Percentiles rank a stretch among this genome's conserved stretches.
Evolutionary conservation across 2,329 filamentous ascomycete species (phyloP).

Genomic region (Aplosporella prunicola): DNA sequence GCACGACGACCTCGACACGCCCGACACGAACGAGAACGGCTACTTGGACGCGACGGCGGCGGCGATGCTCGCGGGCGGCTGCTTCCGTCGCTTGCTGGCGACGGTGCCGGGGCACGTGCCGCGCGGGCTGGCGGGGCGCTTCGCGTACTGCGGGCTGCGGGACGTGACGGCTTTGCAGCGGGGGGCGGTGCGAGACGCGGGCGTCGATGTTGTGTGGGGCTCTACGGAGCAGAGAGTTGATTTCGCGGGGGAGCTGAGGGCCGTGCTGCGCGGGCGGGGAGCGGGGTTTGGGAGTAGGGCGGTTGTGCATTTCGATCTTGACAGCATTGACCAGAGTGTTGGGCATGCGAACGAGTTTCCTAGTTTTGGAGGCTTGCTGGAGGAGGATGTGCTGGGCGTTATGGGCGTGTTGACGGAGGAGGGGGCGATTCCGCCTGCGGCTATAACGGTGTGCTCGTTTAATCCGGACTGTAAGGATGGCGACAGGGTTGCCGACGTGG

Average conservation of each 20-base stretch:
- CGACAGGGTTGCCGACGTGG: conserved; percentile 13
- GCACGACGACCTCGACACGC: conserved; percentile 34
- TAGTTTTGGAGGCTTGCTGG: conserved; percentile 24
- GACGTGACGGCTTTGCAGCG: conserved; percentile 23
- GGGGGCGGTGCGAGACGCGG: conserved; percentile 22
- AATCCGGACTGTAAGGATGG: conserved; percentile 13
- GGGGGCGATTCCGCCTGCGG: conserved; percentile 7
- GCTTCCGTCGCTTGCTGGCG: conserved; percentile 23
- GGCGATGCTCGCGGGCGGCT: conserved; percentile 28
- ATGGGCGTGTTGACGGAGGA: conserved; percentile 13
- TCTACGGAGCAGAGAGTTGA: conserved; percentile 5
- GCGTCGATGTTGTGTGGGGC: conserved; percentile 14
- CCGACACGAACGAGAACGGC: conserved; percentile 26
- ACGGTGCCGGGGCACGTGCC: conserved; percentile 23
- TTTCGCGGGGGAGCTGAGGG: conserved; percentile 7
- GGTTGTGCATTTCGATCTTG: conserved; percentile 30
- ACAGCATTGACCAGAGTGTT: conserved; percentile 25
- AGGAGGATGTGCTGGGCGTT: conserved; percentile 13
- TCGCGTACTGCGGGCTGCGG: conserved; percentile 21
- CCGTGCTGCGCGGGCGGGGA: conserved; percentile 2
- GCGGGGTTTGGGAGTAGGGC: conserved; percentile 16
- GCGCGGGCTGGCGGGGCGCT: conserved; percentile 9
- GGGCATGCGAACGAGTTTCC: conserved; percentile 30
- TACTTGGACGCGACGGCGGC: conserved; percentile 31
- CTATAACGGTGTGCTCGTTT: conserved; percentile 14